Evolutionary conservation across 331 rosid genomes (phyloP).

Genomic region (Rosa hybrid): DNA sequence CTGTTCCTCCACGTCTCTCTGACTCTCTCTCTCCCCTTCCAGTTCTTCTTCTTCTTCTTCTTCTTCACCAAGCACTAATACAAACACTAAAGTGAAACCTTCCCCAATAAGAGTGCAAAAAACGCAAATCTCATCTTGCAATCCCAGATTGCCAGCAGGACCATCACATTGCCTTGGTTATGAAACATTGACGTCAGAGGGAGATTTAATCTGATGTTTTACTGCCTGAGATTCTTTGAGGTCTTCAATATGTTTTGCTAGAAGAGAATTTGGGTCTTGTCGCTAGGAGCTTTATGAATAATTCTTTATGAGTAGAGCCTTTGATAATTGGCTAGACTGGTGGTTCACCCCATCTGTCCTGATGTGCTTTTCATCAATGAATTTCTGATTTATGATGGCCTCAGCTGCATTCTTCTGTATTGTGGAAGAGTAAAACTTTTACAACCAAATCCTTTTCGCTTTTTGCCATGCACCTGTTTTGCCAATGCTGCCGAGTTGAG

Average conservation of each 20-base stretch:
- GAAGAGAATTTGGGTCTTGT: conserved; percentile 69
- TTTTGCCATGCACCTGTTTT: conserved; percentile 41
- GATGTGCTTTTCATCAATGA: conserved; percentile 36
- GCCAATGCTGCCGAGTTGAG: conserved; percentile 20
- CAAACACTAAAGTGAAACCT: no score
- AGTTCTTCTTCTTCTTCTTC: no score
- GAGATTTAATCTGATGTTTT: conserved; percentile 32
- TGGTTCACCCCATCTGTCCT: conserved; percentile 40
- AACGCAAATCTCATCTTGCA: no score
- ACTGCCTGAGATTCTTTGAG: conserved; percentile 40
- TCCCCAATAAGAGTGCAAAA: no score
- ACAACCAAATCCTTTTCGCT: conserved; percentile 45
- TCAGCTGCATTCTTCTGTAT: conserved; percentile 42
- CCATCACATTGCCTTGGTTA: conserved; percentile 39
- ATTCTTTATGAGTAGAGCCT: conserved; percentile 66
- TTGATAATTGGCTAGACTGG: conserved; percentile 59
- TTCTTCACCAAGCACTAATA: no score
- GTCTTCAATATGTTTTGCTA: conserved; percentile 59
- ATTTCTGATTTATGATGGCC: conserved; percentile 44
- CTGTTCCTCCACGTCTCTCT: no score
- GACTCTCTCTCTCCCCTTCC: no score
- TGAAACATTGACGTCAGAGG: conserved; percentile 20
- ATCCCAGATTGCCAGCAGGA: not conserved
- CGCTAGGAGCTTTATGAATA: conserved; percentile 61
- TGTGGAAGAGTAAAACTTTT: conserved; percentile 34